Conservation (phyloP, 192 early-diverging fungal species). For the Backusella morwellensis region DNA sequence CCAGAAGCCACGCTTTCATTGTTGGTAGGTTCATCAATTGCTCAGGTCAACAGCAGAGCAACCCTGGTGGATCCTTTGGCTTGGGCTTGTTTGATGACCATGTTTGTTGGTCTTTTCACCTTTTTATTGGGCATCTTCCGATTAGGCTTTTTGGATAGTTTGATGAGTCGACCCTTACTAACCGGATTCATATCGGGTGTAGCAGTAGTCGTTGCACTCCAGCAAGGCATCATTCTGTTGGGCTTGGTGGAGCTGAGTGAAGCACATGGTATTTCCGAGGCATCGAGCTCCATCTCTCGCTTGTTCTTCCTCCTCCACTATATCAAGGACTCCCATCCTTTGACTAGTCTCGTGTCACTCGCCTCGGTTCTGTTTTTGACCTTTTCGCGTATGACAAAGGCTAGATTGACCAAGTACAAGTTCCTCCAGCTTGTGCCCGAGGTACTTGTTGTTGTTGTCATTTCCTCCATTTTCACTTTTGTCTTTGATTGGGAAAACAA, state of each 20-base stretch:
- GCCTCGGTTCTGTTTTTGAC: slow-evolving; percentile 71
- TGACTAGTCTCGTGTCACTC: slow-evolving; percentile 73
- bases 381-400: slow-evolving; percentile 52
- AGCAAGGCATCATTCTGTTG: slow-evolving; percentile 79
- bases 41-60: slow-evolving; percentile 49
- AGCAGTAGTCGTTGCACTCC: slow-evolving; percentile 87
- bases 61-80: slow-evolving; percentile 49
- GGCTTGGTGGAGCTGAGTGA: slow-evolving; percentile 51
- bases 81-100: slow-evolving; percentile 70
- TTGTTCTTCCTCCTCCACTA: slow-evolving; percentile 66
- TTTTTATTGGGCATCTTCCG: slow-evolving; percentile 94
- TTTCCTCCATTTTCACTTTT: slow-evolving; percentile 61
- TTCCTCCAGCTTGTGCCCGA: slow-evolving; percentile 87
- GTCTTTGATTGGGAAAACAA: slow-evolving; percentile 67
- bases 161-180: slow-evolving; percentile 90
- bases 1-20: slow-evolving; percentile 94
- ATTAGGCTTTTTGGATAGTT: slow-evolving; percentile 96
- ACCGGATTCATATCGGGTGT: slow-evolving; percentile 96
- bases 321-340: slow-evolving; percentile 59
- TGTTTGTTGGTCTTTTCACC: slow-evolving; percentile 93
- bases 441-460: slow-evolving; percentile 84
- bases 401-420: slow-evolving; percentile 27
- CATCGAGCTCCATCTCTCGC: slow-evolving; percentile 79
- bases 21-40: slow-evolving; percentile 64
- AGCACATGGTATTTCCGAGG: slow-evolving; percentile 49